These are phyloP conservation scores for Ophiostoma pallidulum DNA, from an alignment of 2,329 filamentous ascomycete species.

Conservation along the genomic window DNA sequence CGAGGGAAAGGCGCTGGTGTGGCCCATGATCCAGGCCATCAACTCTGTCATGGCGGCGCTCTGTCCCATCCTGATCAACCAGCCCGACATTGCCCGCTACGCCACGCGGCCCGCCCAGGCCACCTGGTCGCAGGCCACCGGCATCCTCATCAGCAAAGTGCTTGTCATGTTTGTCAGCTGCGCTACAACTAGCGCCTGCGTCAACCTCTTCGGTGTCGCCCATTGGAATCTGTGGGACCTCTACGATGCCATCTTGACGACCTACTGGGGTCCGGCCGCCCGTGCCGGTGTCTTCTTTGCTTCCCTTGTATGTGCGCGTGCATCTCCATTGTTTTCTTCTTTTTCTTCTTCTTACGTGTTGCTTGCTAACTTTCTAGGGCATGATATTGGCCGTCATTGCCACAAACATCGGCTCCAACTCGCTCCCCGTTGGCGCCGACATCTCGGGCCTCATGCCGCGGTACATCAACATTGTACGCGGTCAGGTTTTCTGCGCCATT, in stretches of 20 bases:
- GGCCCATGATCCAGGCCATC: conserved; percentile 15
- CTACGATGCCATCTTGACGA: conserved; percentile 29
- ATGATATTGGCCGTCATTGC: conserved; percentile 27
- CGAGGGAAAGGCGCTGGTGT: conserved; percentile 6
- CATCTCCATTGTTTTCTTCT: background rate
- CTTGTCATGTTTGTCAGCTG: conserved; percentile 32
- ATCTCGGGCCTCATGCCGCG: conserved; percentile 31
- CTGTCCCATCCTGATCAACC: conserved; percentile 17
- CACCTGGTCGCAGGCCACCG: conserved; percentile 24
- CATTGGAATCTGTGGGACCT: conserved; percentile 38
- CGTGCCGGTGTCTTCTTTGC: conserved; percentile 32
- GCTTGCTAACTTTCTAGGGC: background rate
- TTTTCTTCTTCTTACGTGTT: background rate
- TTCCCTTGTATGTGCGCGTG: conserved; percentile 7
- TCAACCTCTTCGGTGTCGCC: conserved; percentile 13
- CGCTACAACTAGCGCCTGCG: conserved; percentile 18
- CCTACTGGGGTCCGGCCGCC: conserved; percentile 28
- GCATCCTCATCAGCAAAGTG: conserved; percentile 29
- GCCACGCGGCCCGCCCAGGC: conserved; percentile 19
- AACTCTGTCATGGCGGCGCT: conserved; percentile 12
- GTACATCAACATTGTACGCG: conserved; percentile 33
- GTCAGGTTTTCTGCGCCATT: conserved; percentile 31
- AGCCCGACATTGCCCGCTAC: conserved; percentile 33
- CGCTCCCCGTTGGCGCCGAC: conserved; percentile 32
- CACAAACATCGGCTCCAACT: conserved; percentile 32